Percentiles rank a stretch among this genome's conserved stretches.
Evolutionary conservation across 1,139 yeast genomes (phyloP).

Genomic region (Suzukiozyma palmioleophila): DNA sequence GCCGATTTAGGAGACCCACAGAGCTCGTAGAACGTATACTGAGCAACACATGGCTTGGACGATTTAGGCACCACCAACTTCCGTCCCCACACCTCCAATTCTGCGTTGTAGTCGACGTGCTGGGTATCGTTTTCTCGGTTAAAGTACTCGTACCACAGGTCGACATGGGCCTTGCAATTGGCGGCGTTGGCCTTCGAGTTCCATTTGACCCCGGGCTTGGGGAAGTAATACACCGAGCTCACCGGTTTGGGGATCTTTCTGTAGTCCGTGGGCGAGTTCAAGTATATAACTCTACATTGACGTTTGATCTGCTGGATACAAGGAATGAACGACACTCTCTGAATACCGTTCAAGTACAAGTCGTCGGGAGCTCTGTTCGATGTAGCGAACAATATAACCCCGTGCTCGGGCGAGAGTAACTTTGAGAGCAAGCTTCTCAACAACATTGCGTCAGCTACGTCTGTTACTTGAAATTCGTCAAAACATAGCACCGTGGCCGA

Average conservation of each 20-base stretch:
- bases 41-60: slow-evolving; percentile 79
- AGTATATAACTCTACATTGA: slow-evolving; percentile 69
- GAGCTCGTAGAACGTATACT: slow-evolving; percentile 76
- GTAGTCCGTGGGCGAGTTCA: slow-evolving; percentile 91
- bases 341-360: slow-evolving; percentile 87
- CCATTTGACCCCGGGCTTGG: slow-evolving; percentile 60
- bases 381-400: slow-evolving; percentile 86
- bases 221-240: slow-evolving; percentile 75
- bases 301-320: slow-evolving; percentile 77
- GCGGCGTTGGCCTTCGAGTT: slow-evolving; percentile 46
- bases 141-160: slow-evolving; percentile 77
- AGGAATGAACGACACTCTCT: slow-evolving; percentile 85
- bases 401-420: slow-evolving; percentile 62
- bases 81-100: slow-evolving; percentile 83
- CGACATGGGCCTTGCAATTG: slow-evolving; percentile 60
- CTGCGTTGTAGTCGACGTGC: slow-evolving; percentile 28
- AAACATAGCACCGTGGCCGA: slow-evolving; percentile 79
- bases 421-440: slow-evolving; percentile 68
- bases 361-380: slow-evolving; percentile 95
- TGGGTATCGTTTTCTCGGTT: slow-evolving; percentile 44
- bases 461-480: slow-evolving; percentile 95
- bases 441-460: slow-evolving; percentile 97
- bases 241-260: slow-evolving; percentile 82
- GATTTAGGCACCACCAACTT: slow-evolving; percentile 69
- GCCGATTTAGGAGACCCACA: slow-evolving; percentile 92